Conservation (phyloP, 176 grass and related monocot genomes). For the Lolium multiflorum region DNA sequence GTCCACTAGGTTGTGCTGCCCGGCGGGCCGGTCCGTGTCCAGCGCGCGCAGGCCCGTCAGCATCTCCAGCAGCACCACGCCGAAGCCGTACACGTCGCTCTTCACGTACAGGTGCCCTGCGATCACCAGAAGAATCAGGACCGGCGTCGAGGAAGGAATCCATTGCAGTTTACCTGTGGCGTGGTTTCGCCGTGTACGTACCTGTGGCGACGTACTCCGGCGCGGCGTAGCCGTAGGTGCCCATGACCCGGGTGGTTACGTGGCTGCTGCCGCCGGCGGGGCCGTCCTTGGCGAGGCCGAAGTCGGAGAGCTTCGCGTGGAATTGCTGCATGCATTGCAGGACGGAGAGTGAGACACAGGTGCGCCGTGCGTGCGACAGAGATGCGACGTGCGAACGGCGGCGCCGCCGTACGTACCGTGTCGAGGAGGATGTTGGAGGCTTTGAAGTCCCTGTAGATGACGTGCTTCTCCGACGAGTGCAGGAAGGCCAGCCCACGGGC, state of each 20-base stretch:
- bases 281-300: slow-evolving; percentile 61
- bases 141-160: too few relatives aligned
- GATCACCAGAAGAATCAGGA: too few relatives aligned
- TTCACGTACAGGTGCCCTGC: slow-evolving; percentile 73
- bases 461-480: slow-evolving; percentile 78
- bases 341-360: background rate
- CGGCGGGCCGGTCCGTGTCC: slow-evolving; percentile 57
- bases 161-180: too few relatives aligned
- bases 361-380: background rate
- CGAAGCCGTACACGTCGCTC: slow-evolving; percentile 85
- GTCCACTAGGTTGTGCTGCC: slow-evolving; percentile 68
- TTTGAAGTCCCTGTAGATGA: slow-evolving; percentile 84
- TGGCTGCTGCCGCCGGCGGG: slow-evolving; percentile 60
- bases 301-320: slow-evolving; percentile 68
- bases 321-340: too few relatives aligned
- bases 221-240: slow-evolving; percentile 87
- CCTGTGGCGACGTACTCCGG: slow-evolving; percentile 85
- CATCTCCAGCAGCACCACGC: slow-evolving; percentile 82
- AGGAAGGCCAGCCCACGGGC: slow-evolving; percentile 69
- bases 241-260: slow-evolving; percentile 83
- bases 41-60: slow-evolving; percentile 71
- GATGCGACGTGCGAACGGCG: background rate
- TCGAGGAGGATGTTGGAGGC: slow-evolving; percentile 80
- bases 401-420: slow-evolving; percentile 43
- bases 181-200: too few relatives aligned